Conservation (phyloP, 1,139 yeast genomes). For the Pichia sp. region DNA sequence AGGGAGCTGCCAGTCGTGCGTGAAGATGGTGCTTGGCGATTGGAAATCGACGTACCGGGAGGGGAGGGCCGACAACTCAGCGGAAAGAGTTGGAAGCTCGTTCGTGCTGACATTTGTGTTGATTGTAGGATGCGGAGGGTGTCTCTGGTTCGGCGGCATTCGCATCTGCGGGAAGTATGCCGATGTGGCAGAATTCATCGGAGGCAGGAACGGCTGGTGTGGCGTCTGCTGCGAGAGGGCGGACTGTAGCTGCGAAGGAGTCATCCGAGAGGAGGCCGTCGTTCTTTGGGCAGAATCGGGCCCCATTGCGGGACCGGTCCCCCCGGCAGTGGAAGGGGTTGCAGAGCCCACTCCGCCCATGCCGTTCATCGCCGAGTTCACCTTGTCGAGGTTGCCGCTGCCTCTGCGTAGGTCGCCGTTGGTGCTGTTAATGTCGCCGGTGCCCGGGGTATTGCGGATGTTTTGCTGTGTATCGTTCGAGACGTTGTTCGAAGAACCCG, state of each 20-base stretch:
- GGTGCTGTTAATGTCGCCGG: background rate
- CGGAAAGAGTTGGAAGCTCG: conserved; percentile 30
- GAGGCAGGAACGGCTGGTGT: conserved; percentile 12
- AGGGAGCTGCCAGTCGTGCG: conserved; percentile 33
- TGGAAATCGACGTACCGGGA: conserved; percentile 44
- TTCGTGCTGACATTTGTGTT: conserved; percentile 1
- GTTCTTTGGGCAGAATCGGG: background rate
- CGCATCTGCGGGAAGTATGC: conserved; percentile 16
- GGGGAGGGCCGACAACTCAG: conserved; percentile 42
- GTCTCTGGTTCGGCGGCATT: background rate
- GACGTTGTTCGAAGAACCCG: background rate
- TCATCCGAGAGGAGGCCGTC: background rate
- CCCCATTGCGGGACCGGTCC: no score
- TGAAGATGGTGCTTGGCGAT: conserved; percentile 33
- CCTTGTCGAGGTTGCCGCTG: background rate
- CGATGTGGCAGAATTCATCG: conserved; percentile 22
- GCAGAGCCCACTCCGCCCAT: background rate
- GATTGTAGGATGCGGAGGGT: conserved; percentile 3
- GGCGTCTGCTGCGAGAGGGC: background rate
- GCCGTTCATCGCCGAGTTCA: background rate
- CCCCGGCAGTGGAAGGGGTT: no score
- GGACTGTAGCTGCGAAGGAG: conserved; percentile 4
- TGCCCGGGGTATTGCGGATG: background rate
- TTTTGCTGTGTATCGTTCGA: background rate
- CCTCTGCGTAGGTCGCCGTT: background rate